phyloP scores from a whole-genome alignment of 1,139 yeast species.

The Hansenula sp. region DNA sequence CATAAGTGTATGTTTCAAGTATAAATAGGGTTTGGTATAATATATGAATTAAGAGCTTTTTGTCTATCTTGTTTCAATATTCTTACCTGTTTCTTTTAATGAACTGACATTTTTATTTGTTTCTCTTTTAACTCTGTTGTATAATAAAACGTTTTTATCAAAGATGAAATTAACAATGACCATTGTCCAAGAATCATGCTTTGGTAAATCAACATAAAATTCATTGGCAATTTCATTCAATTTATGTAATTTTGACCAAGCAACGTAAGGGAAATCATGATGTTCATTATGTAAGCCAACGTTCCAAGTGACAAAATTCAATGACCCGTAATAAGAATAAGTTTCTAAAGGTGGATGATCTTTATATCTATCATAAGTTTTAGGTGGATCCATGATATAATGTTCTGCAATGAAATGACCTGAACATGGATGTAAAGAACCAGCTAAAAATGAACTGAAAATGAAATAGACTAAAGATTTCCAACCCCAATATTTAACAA shows the following conservation, averaged over 20 bases:
- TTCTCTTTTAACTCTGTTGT: conserved; percentile 75
- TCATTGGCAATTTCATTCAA: conserved; percentile 69
- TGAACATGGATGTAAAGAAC: conserved; percentile 90
- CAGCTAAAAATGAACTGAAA: conserved; percentile 81
- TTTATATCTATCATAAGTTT: conserved; percentile 29
- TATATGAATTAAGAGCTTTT: too few relatives aligned
- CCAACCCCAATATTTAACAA: conserved; percentile 61
- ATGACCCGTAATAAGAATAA: conserved; percentile 80
- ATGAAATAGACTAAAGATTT: conserved; percentile 64
- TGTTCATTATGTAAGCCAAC: conserved; percentile 95
- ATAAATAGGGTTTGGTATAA: too few relatives aligned
- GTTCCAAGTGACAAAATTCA: conserved; percentile 80
- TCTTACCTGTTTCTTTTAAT: not conserved
- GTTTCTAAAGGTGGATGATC: conserved; percentile 50
- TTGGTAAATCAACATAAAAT: conserved; percentile 79
- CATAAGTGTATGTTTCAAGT: too few relatives aligned
- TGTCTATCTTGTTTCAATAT: not conserved
- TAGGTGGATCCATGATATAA: conserved; percentile 65
- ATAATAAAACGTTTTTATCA: conserved; percentile 64
- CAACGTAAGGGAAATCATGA: conserved; percentile 90
- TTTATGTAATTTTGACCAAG: conserved; percentile 79
- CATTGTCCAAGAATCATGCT: conserved; percentile 73
- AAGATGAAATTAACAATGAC: conserved; percentile 72
- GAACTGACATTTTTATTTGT: conserved; percentile 6
- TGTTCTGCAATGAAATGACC: conserved; percentile 96